Evolutionary conservation across 2,329 filamentous ascomycete species (phyloP).

Genomic region (Endothia cerciana): DNA sequence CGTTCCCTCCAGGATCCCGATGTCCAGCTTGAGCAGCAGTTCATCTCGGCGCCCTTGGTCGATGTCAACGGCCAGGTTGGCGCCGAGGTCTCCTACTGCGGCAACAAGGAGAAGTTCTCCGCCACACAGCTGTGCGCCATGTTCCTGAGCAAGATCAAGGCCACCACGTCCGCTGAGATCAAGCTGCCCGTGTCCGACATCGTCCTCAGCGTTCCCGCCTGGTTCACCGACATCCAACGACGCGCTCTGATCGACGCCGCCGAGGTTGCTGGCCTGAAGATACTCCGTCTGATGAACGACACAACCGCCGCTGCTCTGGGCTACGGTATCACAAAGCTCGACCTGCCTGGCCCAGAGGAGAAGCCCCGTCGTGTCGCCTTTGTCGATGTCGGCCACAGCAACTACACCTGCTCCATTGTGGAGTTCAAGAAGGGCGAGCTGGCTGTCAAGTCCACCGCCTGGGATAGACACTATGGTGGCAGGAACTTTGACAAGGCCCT

Average conservation of each 20-base stretch:
- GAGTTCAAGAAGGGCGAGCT: constrained; percentile 98
- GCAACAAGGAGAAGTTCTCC: constrained; percentile 95
- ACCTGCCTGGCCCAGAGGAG: constrained; percentile 86
- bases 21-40: constrained; percentile 89
- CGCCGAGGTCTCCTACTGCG: constrained; percentile 89
- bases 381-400: constrained; percentile 93
- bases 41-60: constrained; percentile 80
- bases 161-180: constrained; percentile 83
- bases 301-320: constrained; percentile 94
- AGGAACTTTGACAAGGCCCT: constrained; percentile 96
- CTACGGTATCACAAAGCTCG: constrained; percentile 97
- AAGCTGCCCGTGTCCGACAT: constrained; percentile 91
- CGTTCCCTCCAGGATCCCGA: constrained; percentile 88
- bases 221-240: constrained; percentile 96
- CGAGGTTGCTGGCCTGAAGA: constrained; percentile 91
- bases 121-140: constrained; percentile 92
- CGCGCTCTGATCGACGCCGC: constrained; percentile 86
- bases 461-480: constrained; percentile 94
- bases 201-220: constrained; percentile 91
- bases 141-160: constrained; percentile 93
- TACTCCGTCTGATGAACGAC: constrained; percentile 95
- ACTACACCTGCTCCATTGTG: constrained; percentile 91
- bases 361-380: constrained; percentile 89
- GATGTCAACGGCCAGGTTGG: constrained; percentile 94
- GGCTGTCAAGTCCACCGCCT: constrained; percentile 88